phyloP scores from a whole-genome alignment of 73 alveolate genomes.

The Symbiodinium pilosum region DNA sequence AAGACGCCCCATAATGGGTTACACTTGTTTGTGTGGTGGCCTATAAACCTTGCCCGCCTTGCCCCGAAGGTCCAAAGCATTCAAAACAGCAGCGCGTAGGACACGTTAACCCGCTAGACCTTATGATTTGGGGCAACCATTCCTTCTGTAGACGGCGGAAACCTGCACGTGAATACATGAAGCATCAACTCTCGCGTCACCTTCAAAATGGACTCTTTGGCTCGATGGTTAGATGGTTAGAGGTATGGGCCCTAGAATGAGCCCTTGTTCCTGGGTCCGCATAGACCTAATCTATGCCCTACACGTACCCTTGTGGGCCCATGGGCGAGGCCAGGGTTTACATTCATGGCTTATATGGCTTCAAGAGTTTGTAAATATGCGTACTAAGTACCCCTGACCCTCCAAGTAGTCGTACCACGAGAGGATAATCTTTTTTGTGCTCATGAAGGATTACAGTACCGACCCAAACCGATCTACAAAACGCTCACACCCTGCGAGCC shows the following conservation, averaged over 20 bases:
- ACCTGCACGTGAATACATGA: neutral
- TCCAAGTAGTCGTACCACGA: too few species aligned
- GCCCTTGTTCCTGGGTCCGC: neutral
- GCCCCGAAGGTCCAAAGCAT: neutral
- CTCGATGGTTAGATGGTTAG: neutral
- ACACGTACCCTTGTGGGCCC: neutral
- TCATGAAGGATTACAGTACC: too few species aligned
- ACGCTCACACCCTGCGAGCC: too few species aligned
- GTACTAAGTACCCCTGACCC: too few species aligned
- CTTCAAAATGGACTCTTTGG: neutral
- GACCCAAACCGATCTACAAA: too few species aligned
- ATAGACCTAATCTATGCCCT: neutral
- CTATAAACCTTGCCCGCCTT: neutral
- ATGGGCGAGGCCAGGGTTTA: neutral
- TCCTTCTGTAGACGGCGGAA: neutral
- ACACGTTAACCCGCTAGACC: too few species aligned
- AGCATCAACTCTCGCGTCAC: neutral
- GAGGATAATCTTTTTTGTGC: too few species aligned
- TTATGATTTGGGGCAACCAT: neutral
- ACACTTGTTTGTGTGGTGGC: neutral
- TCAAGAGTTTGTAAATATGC: too few species aligned
- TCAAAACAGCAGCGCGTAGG: too few species aligned
- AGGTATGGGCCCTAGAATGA: neutral
- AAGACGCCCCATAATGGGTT: neutral
- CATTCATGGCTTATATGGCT: too few species aligned